These are phyloP conservation scores for Ceratobasidium papillatum DNA, from an alignment of 1,284 basidiomycete species.

Conservation along the genomic window DNA sequence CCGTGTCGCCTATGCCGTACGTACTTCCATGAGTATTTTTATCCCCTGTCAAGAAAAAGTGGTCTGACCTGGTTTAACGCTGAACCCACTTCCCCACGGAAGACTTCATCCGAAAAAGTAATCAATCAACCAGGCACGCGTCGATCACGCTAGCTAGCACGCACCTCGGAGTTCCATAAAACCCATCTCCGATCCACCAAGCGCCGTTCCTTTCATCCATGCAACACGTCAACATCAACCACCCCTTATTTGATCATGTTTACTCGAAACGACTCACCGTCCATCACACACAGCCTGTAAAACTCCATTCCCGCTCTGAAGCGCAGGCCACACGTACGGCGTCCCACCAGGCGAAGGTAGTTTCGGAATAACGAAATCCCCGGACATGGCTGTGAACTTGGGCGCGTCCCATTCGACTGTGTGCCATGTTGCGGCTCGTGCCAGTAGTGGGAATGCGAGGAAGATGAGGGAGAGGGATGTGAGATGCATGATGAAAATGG, in stretches of 20 bases:
- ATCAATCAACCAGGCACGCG: conserved; percentile 36
- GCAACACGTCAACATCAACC: not conserved
- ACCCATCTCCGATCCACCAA: conserved; percentile 50
- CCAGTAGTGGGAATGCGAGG: not conserved
- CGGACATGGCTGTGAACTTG: conserved; percentile 51
- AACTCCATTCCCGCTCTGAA: conserved; percentile 51
- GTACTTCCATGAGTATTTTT: not conserved
- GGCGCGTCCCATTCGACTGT: conserved; percentile 52
- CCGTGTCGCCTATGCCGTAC: conserved; percentile 47
- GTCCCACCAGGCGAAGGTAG: conserved; percentile 47
- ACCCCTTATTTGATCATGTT: not conserved
- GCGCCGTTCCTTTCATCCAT: conserved; percentile 40
- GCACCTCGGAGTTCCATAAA: conserved; percentile 30
- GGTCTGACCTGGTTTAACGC: conserved; percentile 44
- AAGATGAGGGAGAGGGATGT: not conserved
- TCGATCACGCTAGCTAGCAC: not conserved
- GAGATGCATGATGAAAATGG: not conserved
- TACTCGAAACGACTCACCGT: conserved; percentile 25
- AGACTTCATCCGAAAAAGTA: conserved; percentile 49
- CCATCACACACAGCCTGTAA: conserved; percentile 52
- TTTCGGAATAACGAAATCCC: conserved; percentile 50
- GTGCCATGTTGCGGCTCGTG: conserved; percentile 49
- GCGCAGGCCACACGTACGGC: conserved; percentile 52
- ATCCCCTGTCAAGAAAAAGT: not conserved
- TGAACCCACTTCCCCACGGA: conserved; percentile 52